phyloP scores from a whole-genome alignment of 805 yeast genomes.

The Torulaspora delbrueckii region DNA sequence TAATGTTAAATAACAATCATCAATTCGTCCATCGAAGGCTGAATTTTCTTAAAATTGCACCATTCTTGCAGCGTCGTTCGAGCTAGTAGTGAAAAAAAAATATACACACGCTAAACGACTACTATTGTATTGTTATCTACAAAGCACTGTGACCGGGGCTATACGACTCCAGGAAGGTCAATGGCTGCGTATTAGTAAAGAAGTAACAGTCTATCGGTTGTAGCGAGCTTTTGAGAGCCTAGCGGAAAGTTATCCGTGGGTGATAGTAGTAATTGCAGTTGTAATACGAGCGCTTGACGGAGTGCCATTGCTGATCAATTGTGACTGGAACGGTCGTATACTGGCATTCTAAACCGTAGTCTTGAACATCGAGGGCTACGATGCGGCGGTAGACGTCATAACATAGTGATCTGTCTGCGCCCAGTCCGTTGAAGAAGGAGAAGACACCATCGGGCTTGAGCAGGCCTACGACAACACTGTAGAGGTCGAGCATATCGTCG shows the following conservation, averaged over 20 bases:
- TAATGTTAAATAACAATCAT: neutral
- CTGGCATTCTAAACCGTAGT: conserved; percentile 69
- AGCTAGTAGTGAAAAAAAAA: neutral
- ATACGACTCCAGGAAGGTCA: conserved; percentile 2
- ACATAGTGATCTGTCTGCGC: conserved; percentile 69
- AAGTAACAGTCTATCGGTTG: conserved; percentile 1
- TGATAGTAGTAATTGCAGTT: conserved; percentile 35
- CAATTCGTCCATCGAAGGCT: neutral
- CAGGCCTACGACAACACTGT: conserved; percentile 76
- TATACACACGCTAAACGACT: neutral
- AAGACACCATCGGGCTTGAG: conserved; percentile 78
- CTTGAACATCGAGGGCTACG: conserved; percentile 71
- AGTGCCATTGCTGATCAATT: conserved; percentile 31
- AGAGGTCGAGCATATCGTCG: conserved; percentile 78
- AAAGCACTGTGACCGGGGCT: neutral
- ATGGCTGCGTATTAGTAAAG: conserved; percentile 3
- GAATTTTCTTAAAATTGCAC: neutral
- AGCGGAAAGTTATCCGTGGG: conserved; percentile 26
- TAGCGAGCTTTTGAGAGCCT: neutral
- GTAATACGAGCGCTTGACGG: conserved; percentile 35
- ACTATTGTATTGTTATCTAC: neutral
- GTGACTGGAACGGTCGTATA: conserved; percentile 37
- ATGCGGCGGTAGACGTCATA: conserved; percentile 82
- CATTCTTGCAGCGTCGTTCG: conserved; percentile 1
- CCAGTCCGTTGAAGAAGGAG: conserved; percentile 88